These are phyloP conservation scores for Arthrobotrys iridis DNA, from an alignment of 2,329 filamentous ascomycete genomes.

Conservation along the genomic window DNA sequence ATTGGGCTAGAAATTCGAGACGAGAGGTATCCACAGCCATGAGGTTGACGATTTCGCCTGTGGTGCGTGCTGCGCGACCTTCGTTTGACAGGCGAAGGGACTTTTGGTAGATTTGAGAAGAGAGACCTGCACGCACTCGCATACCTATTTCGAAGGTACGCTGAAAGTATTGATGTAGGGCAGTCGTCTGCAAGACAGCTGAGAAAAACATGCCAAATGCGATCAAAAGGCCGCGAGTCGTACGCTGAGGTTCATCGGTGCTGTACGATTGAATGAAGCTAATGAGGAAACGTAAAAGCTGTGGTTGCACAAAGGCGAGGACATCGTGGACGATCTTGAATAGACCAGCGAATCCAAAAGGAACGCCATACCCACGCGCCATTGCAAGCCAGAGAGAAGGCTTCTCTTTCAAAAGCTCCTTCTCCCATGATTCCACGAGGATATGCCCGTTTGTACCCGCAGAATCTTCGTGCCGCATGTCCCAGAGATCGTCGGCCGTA, in stretches of 20 bases:
- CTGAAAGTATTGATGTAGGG: constrained; percentile 98
- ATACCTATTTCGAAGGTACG: constrained; percentile 93
- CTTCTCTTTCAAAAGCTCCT: constrained; percentile 76
- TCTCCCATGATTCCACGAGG: constrained; percentile 79
- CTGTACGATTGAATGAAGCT: constrained; percentile 82
- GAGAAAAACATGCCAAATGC: constrained; percentile 91
- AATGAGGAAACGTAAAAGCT: constrained; percentile 85
- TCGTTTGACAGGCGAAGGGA: constrained; percentile 91
- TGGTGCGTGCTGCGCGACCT: constrained; percentile 85
- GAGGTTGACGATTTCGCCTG: constrained; percentile 98
- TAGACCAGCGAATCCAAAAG: constrained; percentile 80
- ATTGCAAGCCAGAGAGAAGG: constrained; percentile 89
- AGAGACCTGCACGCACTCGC: constrained; percentile 91
- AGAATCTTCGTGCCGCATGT: constrained; percentile 80
- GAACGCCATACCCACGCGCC: constrained; percentile 82
- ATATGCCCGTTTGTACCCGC: constrained; percentile 76
- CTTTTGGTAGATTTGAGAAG: constrained; percentile 91
- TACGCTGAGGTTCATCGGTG: constrained; percentile 71
- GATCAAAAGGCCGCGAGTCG: constrained; percentile 86
- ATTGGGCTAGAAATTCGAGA: constrained; percentile 85
- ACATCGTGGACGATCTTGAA: constrained; percentile 92
- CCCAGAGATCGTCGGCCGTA: constrained; percentile 96
- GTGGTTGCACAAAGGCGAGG: constrained; percentile 88
- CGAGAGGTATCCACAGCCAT: constrained; percentile 99
- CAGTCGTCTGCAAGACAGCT: constrained; percentile 85